Evolutionary conservation across 768 basidiomycete genomes (phyloP).

Genomic region (Lactarius tabidus): DNA sequence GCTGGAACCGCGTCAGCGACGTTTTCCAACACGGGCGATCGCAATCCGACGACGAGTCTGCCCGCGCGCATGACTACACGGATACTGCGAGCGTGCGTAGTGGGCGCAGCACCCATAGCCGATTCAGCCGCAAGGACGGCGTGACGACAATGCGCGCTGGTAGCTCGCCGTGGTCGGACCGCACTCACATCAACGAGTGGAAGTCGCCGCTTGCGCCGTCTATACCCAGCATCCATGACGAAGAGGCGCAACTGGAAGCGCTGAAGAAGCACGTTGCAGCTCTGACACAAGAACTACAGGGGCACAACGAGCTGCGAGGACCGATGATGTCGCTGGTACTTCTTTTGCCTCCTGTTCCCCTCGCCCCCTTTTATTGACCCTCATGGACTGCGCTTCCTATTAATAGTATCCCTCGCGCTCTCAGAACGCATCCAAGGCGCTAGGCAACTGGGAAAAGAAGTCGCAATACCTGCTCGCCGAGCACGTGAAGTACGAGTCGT

Average conservation of each 20-base stretch:
- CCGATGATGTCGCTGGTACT: conserved; percentile 78
- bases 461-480: conserved; percentile 86
- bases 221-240: conserved; percentile 81
- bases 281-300: conserved; percentile 73
- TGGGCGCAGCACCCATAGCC: conserved; percentile 68
- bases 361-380: conserved; percentile 5
- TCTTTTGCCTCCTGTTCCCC: conserved; percentile 16
- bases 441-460: conserved; percentile 90
- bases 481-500: conserved; percentile 93
- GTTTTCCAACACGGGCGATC: conserved; percentile 47
- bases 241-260: conserved; percentile 90
- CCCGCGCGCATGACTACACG: conserved; percentile 46
- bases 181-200: conserved; percentile 87
- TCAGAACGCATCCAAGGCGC: conserved; percentile 67
- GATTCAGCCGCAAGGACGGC: conserved; percentile 69
- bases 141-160: conserved; percentile 58
- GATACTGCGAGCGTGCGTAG: conserved; percentile 75
- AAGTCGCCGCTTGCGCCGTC: conserved; percentile 83
- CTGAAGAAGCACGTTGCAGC: conserved; percentile 73
- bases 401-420: conserved; percentile 78
- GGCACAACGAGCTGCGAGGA: conserved; percentile 77
- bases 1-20: conserved; percentile 83
- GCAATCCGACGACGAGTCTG: conserved; percentile 53
- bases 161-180: conserved; percentile 73
- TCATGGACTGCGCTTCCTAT: conserved; percentile 14